phyloP scores from a whole-genome alignment of 805 yeast species.

The Crinitomyces ghanaensis region DNA sequence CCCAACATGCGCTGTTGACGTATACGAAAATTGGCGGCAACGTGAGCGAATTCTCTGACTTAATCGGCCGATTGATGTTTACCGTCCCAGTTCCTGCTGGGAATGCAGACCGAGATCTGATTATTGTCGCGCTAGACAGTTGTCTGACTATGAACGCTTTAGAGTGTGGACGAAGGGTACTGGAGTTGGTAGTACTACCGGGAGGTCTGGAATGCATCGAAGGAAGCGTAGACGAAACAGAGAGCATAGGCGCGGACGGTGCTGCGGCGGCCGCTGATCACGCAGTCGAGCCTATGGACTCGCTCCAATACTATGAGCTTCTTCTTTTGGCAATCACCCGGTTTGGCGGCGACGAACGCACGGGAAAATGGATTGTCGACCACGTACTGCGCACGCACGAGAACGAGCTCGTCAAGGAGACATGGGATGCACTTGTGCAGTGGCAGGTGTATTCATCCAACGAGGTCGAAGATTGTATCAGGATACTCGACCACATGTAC shows the following conservation, averaged over 20 bases:
- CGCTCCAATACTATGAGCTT: slow-evolving; percentile 20
- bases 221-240: slow-evolving; percentile 6
- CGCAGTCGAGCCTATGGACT: too few relatives aligned
- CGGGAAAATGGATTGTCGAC: slow-evolving; percentile 5
- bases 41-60: background rate
- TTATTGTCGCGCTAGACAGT: slow-evolving; percentile 11
- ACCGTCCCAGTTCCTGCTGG: background rate
- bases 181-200: slow-evolving; percentile 10
- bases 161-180: slow-evolving; percentile 8
- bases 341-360: slow-evolving; percentile 15
- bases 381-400: slow-evolving; percentile 3
- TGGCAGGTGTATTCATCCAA: slow-evolving; percentile 21
- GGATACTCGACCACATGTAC: slow-evolving; percentile 12
- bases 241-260: slow-evolving; percentile 1
- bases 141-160: slow-evolving; percentile 8
- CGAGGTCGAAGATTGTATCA: slow-evolving; percentile 9
- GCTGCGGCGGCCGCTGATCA: too few relatives aligned
- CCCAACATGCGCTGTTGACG: slow-evolving; percentile 3
- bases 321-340: slow-evolving; percentile 19
- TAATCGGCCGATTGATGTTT: background rate
- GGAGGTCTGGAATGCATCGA: too few relatives aligned
- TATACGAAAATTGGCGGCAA: slow-evolving; percentile 3
- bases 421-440: slow-evolving; percentile 28
- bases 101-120: slow-evolving; percentile 1
- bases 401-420: slow-evolving; percentile 18